phyloP scores from a whole-genome alignment of 345 rosid genomes.

The Eucalyptus tenuipes region DNA sequence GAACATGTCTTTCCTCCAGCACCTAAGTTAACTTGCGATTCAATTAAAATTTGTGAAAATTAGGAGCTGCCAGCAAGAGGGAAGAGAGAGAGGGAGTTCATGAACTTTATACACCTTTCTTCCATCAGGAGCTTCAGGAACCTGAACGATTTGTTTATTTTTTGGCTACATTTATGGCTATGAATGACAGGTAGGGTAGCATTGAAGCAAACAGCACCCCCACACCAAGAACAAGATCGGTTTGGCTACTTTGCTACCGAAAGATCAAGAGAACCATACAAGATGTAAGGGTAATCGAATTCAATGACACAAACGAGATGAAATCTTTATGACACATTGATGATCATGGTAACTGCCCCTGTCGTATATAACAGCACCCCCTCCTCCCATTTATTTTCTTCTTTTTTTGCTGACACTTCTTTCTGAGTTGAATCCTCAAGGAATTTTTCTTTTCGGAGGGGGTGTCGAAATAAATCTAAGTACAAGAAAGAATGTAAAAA shows the following conservation, averaged over 20 bases:
- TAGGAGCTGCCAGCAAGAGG: neutral
- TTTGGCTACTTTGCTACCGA: neutral
- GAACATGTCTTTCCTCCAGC: neutral
- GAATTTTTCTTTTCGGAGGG: neutral
- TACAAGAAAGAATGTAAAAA: constrained; percentile 77
- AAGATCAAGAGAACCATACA: neutral
- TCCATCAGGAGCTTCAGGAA: neutral
- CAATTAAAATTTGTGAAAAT: neutral
- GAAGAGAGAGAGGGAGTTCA: neutral
- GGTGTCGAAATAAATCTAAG: constrained; percentile 41
- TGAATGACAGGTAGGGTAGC: neutral
- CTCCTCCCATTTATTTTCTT: neutral
- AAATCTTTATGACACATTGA: neutral
- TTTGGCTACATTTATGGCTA: neutral
- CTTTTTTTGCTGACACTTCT: neutral
- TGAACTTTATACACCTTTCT: neutral
- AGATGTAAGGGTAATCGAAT: neutral
- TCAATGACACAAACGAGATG: neutral
- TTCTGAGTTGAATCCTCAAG: neutral
- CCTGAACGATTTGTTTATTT: neutral
- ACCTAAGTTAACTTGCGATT: neutral
- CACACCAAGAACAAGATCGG: neutral
- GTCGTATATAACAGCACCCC: neutral
- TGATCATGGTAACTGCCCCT: neutral
- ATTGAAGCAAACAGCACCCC: neutral